Evolutionary conservation across 2,329 filamentous ascomycete species (phyloP), one percentile per base, ranked within the genome.

Genomic region (Magnaporthiopsis poae): DNA sequence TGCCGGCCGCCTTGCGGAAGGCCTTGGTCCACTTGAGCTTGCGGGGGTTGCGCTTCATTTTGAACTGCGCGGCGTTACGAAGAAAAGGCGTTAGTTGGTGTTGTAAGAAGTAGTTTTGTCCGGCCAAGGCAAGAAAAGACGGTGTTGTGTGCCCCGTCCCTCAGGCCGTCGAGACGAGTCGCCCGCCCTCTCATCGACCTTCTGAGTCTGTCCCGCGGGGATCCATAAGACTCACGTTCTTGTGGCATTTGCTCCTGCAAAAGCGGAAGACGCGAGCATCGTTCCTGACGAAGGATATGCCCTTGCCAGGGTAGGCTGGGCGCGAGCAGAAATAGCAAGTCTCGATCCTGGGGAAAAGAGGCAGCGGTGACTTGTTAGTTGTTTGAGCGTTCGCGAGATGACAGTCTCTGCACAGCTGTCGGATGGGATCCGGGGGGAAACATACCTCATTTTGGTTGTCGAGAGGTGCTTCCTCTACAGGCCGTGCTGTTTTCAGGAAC

Each of bases 11-110:
- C 76, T 89, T 89, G 75, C 92, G 90, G 85, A 93, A 94, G 65
- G 91, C 88, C 84, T 97, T 96, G 69, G 94, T 97, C 95, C 94
- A 97, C 80, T 92, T 95, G 73, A 98, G 86, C 80, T 97, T 96
- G 77, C 94, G 88, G 52, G 94, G 93, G 81, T 98, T 97, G 71
- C 95, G 89, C 90, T 96, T 96, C 91, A 96, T 96, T 81, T 96
- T 95, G 86, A 96, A 96, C 83, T 87, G 71, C 64, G 7, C 0
- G 18, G 68, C 46, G 52, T 15, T 13, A 8, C 29, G 56, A 27
- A 15, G 56, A 27, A 15, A 39, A 12, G 15, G 25, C 25, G 15
- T 39, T 61, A 52, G 61, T 61, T 33, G 25, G 21, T 63, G 27
- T 18, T 18, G n/a, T 46, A 21, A 3, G 21, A 2, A 56, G 46